Evolutionary conservation across 2,329 filamentous ascomycete species (phyloP).

Genomic region (Aspergillus brunneoviolaceus): DNA sequence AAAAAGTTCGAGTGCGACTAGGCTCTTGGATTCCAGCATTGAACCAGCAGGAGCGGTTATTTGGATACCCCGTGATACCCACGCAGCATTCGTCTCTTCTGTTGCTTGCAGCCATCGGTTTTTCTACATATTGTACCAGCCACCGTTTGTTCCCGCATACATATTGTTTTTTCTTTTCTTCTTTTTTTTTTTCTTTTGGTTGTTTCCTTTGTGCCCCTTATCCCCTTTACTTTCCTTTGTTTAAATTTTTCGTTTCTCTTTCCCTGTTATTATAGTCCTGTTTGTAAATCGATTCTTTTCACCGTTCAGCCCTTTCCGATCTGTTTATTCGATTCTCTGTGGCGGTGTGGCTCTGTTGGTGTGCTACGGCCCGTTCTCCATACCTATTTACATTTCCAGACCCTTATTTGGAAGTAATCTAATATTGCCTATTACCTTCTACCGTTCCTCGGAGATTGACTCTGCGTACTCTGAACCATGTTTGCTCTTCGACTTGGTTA

Average conservation of each 20-base stretch:
- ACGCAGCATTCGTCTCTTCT: slow-evolving; percentile 33
- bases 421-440: slow-evolving; percentile 2
- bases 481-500: not conserved
- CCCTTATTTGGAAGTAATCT: slow-evolving; percentile 8
- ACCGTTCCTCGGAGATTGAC: not conserved
- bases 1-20: slow-evolving; percentile 15
- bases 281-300: slow-evolving; percentile 18
- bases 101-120: slow-evolving; percentile 38
- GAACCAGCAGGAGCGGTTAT: slow-evolving; percentile 35
- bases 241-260: slow-evolving; percentile 17
- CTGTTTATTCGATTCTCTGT: not conserved
- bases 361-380: not conserved
- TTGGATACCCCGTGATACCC: slow-evolving; percentile 44
- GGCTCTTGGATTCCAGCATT: slow-evolving; percentile 24
- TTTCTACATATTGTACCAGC: slow-evolving; percentile 30
- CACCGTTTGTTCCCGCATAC: slow-evolving; percentile 27
- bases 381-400: not conserved
- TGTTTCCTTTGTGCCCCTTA: slow-evolving; percentile 21
- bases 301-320: not conserved
- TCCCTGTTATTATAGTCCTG: slow-evolving; percentile 18
- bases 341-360: not conserved
- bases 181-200: slow-evolving; percentile 33
- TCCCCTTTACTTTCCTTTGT: slow-evolving; percentile 27
- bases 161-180: slow-evolving; percentile 35
- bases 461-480: not conserved